Evolutionary conservation across 2,329 filamentous ascomycete species (phyloP), one percentile per base, ranked within the genome.

Genomic region (Lecanicillium sp.): DNA sequence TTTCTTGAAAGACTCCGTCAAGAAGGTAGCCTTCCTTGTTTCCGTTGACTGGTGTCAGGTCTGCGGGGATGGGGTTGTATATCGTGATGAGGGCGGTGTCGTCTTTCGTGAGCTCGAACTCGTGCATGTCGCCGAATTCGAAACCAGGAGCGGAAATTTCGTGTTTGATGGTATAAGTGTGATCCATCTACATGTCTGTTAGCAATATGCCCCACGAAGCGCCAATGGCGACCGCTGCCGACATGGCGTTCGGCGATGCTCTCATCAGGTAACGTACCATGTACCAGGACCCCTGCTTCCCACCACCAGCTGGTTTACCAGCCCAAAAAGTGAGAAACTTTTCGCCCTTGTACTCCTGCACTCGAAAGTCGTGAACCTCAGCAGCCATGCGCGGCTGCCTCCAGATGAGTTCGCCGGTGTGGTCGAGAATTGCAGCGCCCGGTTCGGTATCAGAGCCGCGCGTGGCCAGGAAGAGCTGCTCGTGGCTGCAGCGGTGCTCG

Each of bases 211-310:
- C 11, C 35, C 33, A 8, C 6, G 15, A 14, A 32, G n/a, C 12
- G 39, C 20, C n/a, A 21, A n/a, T n/a, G n/a, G n/a, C n/a, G n/a
- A n/a, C n/a, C n/a, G n/a, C n/a, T n/a, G n/a, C n/a, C n/a, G n/a
- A n/a, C n/a, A n/a, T n/a, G n/a, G n/a, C n/a, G n/a, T n/a, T n/a
- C n/a, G n/a, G n/a, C n/a, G n/a, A n/a, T n/a, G n/a, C n/a, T 30
- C 41, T 43, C 30, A 21, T 38, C 15, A 23, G 23, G 33, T 6
- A 17, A n/a, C 57, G 39, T 54, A 66, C 69, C 72, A 76, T 70
- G 53, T 70, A 68, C 48, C 70, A 68, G 37, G 57, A 56, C 8
- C 71, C 72, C 21, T 64, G 61, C 4, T 72, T 71, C 54, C 72
- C 67, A 2, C 69, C 71, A 2, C 63, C 64, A 5, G 67, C 63